These are phyloP conservation scores for Mycena sanguinolenta DNA, from an alignment of 768 basidiomycete genomes.

Conservation along the genomic window DNA sequence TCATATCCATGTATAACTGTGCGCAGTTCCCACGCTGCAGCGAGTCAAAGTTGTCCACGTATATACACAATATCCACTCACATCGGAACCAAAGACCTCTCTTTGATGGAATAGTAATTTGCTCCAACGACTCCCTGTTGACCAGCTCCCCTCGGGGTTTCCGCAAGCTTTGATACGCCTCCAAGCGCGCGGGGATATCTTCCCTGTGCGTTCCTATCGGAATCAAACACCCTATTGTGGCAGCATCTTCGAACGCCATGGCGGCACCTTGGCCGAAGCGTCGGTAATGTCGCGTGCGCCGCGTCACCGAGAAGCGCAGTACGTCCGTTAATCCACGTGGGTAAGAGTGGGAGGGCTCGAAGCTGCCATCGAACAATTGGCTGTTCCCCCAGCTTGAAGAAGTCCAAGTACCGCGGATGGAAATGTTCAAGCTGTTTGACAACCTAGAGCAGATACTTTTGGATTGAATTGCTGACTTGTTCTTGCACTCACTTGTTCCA, in stretches of 20 bases:
- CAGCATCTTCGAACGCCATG: slow-evolving; percentile 43
- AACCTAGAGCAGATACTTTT: not conserved
- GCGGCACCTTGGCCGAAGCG: slow-evolving; percentile 45
- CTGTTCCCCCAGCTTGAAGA: too few species aligned
- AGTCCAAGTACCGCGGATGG: slow-evolving; percentile 4
- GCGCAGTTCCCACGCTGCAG: too few species aligned
- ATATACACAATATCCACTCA: too few species aligned
- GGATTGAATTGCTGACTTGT: too few species aligned
- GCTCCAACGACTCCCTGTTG: slow-evolving; percentile 30
- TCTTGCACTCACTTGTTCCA: slow-evolving; percentile 20
- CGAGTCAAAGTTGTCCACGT: too few species aligned
- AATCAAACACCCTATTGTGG: slow-evolving; percentile 22
- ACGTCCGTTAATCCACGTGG: slow-evolving; percentile 18
- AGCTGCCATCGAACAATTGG: too few species aligned
- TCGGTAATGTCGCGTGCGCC: slow-evolving; percentile 43
- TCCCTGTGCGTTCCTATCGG: slow-evolving; percentile 14
- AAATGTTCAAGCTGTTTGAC: slow-evolving; percentile 24
- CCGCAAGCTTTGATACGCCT: slow-evolving; percentile 25
- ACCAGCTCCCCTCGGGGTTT: slow-evolving; percentile 31
- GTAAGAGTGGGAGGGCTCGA: too few species aligned
- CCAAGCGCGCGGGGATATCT: slow-evolving; percentile 24
- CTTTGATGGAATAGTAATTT: slow-evolving; percentile 22
- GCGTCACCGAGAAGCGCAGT: slow-evolving; percentile 26
- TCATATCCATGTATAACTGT: too few species aligned
- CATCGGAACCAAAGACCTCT: slow-evolving; percentile 17